Conservation (phyloP, 208 protist genomes). For the Leishmania martiniquensis region DNA sequence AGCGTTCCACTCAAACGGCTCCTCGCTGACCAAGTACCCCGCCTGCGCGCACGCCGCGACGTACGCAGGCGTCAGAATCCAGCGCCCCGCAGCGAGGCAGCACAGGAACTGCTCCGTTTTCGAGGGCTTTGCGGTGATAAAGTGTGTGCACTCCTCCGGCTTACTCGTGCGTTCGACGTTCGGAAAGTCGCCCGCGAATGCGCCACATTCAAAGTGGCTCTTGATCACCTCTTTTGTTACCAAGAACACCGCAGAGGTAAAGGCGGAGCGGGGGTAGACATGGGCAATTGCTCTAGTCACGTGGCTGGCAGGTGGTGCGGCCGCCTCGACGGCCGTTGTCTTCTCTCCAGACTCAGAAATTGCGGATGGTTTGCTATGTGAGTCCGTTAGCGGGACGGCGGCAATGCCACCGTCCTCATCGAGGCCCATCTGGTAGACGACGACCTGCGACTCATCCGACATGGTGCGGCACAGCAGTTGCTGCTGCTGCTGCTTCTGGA, state of each 20-base stretch:
- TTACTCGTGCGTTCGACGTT: conserved; percentile 24
- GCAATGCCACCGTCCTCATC: not conserved
- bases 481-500: not conserved
- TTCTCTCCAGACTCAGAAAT: conserved; percentile 94
- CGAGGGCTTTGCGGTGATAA: conserved; percentile 58
- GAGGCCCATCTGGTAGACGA: conserved; percentile 30
- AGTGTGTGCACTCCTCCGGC: conserved; percentile 75
- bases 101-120: conserved; percentile 69
- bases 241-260: conserved; percentile 20
- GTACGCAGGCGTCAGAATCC: conserved; percentile 68
- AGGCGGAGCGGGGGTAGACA: conserved; percentile 7
- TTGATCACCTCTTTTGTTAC: conserved; percentile 29
- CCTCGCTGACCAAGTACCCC: conserved; percentile 46
- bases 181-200: conserved; percentile 17
- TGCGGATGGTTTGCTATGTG: not conserved
- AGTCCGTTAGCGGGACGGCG: not conserved
- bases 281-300: not conserved
- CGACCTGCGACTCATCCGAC: conserved; percentile 30
- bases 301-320: not conserved
- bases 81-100: conserved; percentile 62
- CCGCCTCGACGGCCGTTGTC: not conserved
- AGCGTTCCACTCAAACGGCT: conserved; percentile 56
- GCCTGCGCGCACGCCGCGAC: conserved; percentile 36
- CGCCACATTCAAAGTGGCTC: conserved; percentile 17
- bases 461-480: conserved; percentile 7